Base-by-base conservation (phyloP, 2,329 filamentous ascomycete species). In the Polychaeton citri region DNA sequence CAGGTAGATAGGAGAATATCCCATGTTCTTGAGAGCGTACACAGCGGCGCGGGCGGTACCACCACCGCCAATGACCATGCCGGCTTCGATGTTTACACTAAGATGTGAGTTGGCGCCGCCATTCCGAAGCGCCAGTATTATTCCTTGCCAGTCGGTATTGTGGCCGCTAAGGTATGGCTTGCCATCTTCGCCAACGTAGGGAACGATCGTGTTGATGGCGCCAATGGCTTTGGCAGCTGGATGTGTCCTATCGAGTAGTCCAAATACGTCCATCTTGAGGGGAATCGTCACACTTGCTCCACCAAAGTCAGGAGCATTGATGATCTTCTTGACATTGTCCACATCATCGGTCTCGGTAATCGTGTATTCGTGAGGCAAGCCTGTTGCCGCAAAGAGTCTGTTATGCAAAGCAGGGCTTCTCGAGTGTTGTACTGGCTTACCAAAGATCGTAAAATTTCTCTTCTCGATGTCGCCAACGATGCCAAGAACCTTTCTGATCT, bases 71-170 rank as follows among this genome's bases (percentile, higher is more conserved):
- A 98, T 75, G 10, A 96, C 83, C 45, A 95, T 73, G 18, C 74
- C 88, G 37, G 77, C 72, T 3, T 55, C 51, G 12, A 47, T 43
- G 50, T 49, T 5, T 4, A 37, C 43, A 19, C 38, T 38, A 15
- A 36, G 41, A 2, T 40, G 36, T 6, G 42, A 37, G 42, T 63
- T 62, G 26, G 81, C 65, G 6, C 83, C 83, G 2, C 75, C 77
- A 30, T 74, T 73, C 38, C 72, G 74, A 15, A 98, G 71, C 3
- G 83, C 79, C 47, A 81, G 74, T 2, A 81, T 76, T 76, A 98
- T 98, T 43, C 90, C 90, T 51, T 76, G 72, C 81, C 86, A 98
- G 63, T 98, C 90, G 9, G 90, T 98, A 60, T 98, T 98, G 55
- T 87, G 82, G 30, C 90, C 90, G 12, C 82, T 58, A 3, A 96